Conservation (phyloP, 2,329 filamentous ascomycete species). For the Thelonectria discophora region DNA sequence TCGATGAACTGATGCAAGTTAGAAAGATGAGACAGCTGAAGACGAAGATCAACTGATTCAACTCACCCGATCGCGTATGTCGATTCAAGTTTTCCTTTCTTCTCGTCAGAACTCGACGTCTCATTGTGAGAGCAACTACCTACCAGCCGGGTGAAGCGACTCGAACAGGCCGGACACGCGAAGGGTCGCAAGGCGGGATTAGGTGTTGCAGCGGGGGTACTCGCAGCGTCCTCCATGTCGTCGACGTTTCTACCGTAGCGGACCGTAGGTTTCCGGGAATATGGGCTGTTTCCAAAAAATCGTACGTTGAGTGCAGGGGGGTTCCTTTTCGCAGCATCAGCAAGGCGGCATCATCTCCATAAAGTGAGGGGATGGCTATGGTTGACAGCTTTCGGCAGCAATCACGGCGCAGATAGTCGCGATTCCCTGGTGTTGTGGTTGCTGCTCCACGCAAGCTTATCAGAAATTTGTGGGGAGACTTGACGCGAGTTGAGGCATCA, state of each 20-base stretch:
- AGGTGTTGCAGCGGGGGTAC: constrained; percentile 10
- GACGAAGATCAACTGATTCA: too few relatives aligned
- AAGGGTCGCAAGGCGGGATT: constrained; percentile 20
- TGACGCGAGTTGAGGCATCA: not conserved
- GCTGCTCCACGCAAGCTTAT: constrained; percentile 10
- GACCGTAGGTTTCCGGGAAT: not conserved
- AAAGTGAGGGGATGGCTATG: constrained; percentile 13
- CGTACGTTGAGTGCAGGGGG: not conserved
- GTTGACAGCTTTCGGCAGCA: not conserved
- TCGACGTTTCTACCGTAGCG: too few relatives aligned
- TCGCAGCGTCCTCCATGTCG: constrained; percentile 15
- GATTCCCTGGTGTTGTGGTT: constrained; percentile 12
- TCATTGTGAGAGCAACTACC: not conserved
- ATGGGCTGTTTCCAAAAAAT: not conserved
- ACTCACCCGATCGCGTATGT: constrained; percentile 25
- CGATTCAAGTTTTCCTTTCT: constrained; percentile 23
- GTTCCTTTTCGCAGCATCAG: not conserved
- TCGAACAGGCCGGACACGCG: constrained; percentile 24
- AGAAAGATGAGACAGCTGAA: too few relatives aligned
- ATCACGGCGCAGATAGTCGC: constrained; percentile 1
- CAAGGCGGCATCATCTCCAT: not conserved
- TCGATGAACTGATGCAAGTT: constrained; percentile 19
- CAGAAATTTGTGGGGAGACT: constrained; percentile 8
- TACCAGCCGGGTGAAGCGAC: constrained; percentile 26
- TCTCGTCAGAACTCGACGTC: not conserved